These are phyloP conservation scores for Boletus edulis DNA, from an alignment of 768 basidiomycete genomes.

Conservation along the genomic window DNA sequence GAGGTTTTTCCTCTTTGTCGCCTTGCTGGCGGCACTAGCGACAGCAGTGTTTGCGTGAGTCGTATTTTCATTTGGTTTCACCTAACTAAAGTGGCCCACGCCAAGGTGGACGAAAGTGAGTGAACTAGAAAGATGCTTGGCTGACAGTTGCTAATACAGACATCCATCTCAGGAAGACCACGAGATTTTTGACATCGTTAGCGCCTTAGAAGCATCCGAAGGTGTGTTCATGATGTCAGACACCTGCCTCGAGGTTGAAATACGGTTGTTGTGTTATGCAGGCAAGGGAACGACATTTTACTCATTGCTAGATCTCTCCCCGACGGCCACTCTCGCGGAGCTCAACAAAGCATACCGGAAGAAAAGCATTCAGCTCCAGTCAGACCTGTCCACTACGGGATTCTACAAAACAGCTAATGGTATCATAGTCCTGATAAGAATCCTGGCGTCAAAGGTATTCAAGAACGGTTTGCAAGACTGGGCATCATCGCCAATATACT, in stretches of 20 bases:
- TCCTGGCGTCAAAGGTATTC: constrained; percentile 73
- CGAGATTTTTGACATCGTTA: constrained; percentile 94
- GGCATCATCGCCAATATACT: constrained; percentile 85
- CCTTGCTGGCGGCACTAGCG: constrained; percentile 50
- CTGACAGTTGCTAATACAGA: constrained; percentile 7
- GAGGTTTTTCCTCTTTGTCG: constrained; percentile 47
- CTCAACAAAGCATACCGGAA: constrained; percentile 91
- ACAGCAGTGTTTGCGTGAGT: constrained; percentile 62
- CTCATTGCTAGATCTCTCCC: constrained; percentile 82
- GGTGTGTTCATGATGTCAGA: constrained; percentile 40
- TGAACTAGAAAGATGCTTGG: background rate
- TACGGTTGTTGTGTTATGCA: constrained; percentile 20
- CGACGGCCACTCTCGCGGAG: constrained; percentile 69
- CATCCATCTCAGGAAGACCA: constrained; percentile 69
- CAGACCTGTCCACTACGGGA: constrained; percentile 29
- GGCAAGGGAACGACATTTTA: constrained; percentile 95
- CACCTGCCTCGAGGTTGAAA: constrained; percentile 1
- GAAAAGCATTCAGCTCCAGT: constrained; percentile 90
- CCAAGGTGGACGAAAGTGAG: constrained; percentile 74
- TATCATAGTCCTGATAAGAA: constrained; percentile 89
- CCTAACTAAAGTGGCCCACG: constrained; percentile 3
- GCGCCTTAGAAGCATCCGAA: constrained; percentile 75
- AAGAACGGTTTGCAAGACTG: constrained; percentile 89
- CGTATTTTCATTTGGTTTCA: background rate
- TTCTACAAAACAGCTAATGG: constrained; percentile 3